Evolutionary conservation across 768 basidiomycete genomes (phyloP), one percentile per base, ranked within the genome.

Genomic region (Macrolepiota albuminosa): DNA sequence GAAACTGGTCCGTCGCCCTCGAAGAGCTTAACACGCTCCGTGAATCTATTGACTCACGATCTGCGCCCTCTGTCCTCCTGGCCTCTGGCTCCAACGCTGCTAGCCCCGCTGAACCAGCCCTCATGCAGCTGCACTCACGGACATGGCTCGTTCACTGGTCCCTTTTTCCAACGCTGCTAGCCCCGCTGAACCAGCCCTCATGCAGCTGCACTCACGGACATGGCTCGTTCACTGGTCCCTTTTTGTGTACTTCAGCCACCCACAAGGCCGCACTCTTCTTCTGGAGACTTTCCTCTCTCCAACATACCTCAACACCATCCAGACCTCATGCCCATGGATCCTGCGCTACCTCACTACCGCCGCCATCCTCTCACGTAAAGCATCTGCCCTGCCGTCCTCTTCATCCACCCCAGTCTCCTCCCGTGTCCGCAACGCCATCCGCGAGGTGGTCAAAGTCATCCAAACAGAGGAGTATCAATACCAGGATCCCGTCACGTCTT

Each of bases 161-260:
- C n/a, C n/a, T n/a, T n/a, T n/a, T n/a, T 66, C 70, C 51, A 66
- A 54, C 68, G 71, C 64, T 61, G 62, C 59, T 58, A 75, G 67
- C 55, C 64, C 80, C 9, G 81, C 86, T 51, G 83, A 87, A 42
- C 87, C 88, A n/a, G 86, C 89, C 0, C 82, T 95, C 33, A 81
- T 84, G 40, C 93, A 97, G 69, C 81, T 99, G 34, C 95, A 98
- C 73, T 92, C 94, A 3, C 86, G 97, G 60, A 93, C 95, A 21
- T 98, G 96, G 95, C 84, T 96, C 61, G 86, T 93, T 7, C 97
- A 98, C 75, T 99, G 96, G 97, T 92, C 90, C 1, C 86, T 99
- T 52, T 98, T 98, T 73, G 94, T 98, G 58, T 98, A 96, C 78
- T 99, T 95, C 80, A 98, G 97, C 77, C 93, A 98, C 74, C 86